phyloP scores from a whole-genome alignment of 2,329 filamentous ascomycete species.

The Fusarium fujikuroi region DNA sequence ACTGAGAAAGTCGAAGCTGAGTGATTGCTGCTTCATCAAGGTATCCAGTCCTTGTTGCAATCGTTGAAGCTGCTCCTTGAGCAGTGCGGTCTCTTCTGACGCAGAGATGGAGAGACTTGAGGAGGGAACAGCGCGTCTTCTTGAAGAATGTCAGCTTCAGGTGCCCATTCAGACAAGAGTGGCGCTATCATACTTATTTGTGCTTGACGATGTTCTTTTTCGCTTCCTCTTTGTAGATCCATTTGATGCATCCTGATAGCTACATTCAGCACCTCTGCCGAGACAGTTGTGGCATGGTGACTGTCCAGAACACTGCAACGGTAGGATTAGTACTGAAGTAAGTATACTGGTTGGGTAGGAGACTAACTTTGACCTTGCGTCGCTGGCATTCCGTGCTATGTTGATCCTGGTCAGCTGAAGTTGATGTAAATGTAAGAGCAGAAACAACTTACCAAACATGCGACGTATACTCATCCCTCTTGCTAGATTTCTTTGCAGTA shows the following conservation, averaged over 20 bases:
- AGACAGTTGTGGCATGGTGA: neutral
- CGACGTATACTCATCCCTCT: neutral
- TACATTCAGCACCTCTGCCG: neutral
- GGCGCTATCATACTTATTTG: neutral
- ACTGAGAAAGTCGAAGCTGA: neutral
- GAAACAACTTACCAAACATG: neutral
- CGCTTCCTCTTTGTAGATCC: neutral
- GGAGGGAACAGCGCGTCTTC: neutral
- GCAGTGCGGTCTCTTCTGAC: neutral
- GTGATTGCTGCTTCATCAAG: neutral
- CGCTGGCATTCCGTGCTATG: neutral
- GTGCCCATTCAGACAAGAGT: neutral
- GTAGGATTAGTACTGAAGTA: neutral
- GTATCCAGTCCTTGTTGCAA: neutral
- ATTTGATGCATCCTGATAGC: neutral
- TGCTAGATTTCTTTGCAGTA: neutral
- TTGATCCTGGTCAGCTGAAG: neutral
- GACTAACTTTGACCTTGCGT: neutral
- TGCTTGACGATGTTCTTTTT: neutral
- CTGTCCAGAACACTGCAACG: neutral
- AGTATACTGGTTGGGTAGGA: fast-evolving
- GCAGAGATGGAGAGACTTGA: neutral
- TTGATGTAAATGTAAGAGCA: too few relatives aligned
- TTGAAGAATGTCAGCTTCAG: neutral
- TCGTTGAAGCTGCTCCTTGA: neutral